Conservation (phyloP, 345 rosid genomes). For the Arabidopsis thaliana region DNA sequence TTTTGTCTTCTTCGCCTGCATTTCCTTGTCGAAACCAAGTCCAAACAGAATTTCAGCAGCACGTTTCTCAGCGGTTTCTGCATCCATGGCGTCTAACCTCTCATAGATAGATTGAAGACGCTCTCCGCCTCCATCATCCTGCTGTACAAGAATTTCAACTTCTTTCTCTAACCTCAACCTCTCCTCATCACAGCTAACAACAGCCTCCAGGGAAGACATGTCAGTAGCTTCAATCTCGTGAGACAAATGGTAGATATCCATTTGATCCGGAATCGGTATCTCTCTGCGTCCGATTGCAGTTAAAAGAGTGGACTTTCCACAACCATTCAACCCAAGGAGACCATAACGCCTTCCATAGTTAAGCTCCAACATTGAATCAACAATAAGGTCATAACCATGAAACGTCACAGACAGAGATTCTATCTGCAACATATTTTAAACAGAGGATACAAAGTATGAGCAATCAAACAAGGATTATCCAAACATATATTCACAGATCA, state of each 20-base stretch:
- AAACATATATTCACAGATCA: neutral
- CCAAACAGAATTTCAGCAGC: slow-evolving; percentile 97
- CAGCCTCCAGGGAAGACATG: slow-evolving; percentile 91
- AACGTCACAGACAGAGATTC: slow-evolving; percentile 95
- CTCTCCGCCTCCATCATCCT: slow-evolving; percentile 80
- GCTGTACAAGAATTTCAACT: slow-evolving; percentile 70
- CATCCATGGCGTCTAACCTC: slow-evolving; percentile 92
- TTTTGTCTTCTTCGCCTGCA: slow-evolving; percentile 90
- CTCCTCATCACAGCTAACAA: slow-evolving; percentile 93
- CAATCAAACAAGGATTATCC: neutral
- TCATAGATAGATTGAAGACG: slow-evolving; percentile 88
- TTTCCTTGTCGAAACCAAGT: slow-evolving; percentile 88
- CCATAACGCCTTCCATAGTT: slow-evolving; percentile 99
- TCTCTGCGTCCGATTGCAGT: slow-evolving; percentile 88
- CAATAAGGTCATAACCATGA: slow-evolving; percentile 95
- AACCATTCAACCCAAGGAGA: slow-evolving; percentile 94
- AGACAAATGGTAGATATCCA: slow-evolving; percentile 90
- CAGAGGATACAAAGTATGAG: neutral
- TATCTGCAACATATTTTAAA: slow-evolving; percentile 59
- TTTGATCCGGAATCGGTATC: slow-evolving; percentile 93
- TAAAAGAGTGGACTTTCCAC: slow-evolving; percentile 95
- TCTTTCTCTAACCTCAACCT: slow-evolving; percentile 90
- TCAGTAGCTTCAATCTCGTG: slow-evolving; percentile 97
- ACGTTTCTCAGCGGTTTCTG: slow-evolving; percentile 96
- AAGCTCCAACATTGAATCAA: slow-evolving; percentile 93